Base-by-base conservation (phyloP, 2,329 filamentous ascomycete species). In the Cladosporium sp. region DNA sequence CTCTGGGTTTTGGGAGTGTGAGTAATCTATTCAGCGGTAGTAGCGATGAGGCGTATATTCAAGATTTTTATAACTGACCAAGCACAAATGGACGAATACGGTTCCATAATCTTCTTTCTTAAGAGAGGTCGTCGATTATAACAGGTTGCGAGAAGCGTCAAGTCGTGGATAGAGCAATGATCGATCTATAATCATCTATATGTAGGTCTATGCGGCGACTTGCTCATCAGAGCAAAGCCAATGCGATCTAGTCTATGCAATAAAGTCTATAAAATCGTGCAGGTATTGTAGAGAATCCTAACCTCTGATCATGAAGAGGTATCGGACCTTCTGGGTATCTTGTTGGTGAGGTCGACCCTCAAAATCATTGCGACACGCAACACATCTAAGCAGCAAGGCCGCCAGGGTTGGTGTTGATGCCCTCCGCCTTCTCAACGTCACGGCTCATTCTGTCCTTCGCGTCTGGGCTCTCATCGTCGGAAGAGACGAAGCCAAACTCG, bases 401-500 rank as follows among this genome's bases (percentile, higher is more conserved):
- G 33, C 60, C 60, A 18, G 60, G 60, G 60, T 63, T 63, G 60
- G 60, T 63, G 60, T 63, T 55, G 23, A 63, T 56, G 49, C 60
- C 60, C 33, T 63, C 60, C n/a, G 60, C 60, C 60, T 63, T 63
- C 60, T 63, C 60, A 14, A 63, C 23, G 8, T 63, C 60, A 26
- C 60, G 49, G 23, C 11, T 44, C 60, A 21, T 35, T 35, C 29
- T 63, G 49, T 55, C 49, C 50, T 63, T 63, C 1, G 18, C 50
- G 3, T 23, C n/a, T 21, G 60, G 60, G 28, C 49, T 31, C 60
- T 63, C 76, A 37, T 77, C 72, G 33, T 78, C 75, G 12, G 53
- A 57, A n/a, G 71, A 69, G 8, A 67, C 66, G 56, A 76, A 71
- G 12, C 76, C 74, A 58, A 75, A 76, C 63, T 78, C 74, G 33